These are phyloP conservation scores for Digitaria exilis DNA, from an alignment of 202 grass and related monocot species.

Conservation along the genomic window DNA sequence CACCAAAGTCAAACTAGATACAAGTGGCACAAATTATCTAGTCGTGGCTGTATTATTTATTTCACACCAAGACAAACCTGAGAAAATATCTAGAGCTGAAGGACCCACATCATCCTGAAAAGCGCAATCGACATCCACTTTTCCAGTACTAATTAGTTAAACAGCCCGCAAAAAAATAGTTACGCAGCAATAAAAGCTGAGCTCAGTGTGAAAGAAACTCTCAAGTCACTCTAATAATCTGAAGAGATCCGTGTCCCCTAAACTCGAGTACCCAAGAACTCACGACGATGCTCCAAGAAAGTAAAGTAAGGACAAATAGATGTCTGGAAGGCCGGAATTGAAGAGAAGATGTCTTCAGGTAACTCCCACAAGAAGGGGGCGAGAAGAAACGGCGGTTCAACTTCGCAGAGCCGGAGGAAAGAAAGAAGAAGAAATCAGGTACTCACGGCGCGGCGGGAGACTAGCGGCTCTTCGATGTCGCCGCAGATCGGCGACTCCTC, in stretches of 20 bases:
- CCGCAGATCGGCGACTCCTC: conserved; percentile 22
- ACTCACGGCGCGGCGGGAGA: conserved; percentile 32
- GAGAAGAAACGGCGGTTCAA: background rate
- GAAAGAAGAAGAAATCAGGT: background rate
- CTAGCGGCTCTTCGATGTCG: conserved; percentile 29
- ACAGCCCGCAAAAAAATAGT: too few species aligned
- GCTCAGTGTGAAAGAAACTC: background rate
- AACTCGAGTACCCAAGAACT: background rate
- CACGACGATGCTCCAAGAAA: background rate
- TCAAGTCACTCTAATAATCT: background rate
- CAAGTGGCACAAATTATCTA: background rate
- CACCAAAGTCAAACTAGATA: conserved; percentile 14
- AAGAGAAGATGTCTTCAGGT: background rate
- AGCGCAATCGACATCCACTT: background rate
- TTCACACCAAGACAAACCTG: background rate
- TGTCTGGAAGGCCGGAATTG: background rate
- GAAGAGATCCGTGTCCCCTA: background rate
- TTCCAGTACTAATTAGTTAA: background rate
- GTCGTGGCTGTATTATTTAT: background rate
- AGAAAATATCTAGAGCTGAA: conserved; percentile 29
- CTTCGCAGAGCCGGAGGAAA: background rate
- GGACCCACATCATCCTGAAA: background rate
- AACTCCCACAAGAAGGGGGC: background rate
- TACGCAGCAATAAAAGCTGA: background rate
- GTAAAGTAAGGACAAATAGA: background rate